Conservation (phyloP, 139 green algal genomes). For the Coelastrella sp. region DNA sequence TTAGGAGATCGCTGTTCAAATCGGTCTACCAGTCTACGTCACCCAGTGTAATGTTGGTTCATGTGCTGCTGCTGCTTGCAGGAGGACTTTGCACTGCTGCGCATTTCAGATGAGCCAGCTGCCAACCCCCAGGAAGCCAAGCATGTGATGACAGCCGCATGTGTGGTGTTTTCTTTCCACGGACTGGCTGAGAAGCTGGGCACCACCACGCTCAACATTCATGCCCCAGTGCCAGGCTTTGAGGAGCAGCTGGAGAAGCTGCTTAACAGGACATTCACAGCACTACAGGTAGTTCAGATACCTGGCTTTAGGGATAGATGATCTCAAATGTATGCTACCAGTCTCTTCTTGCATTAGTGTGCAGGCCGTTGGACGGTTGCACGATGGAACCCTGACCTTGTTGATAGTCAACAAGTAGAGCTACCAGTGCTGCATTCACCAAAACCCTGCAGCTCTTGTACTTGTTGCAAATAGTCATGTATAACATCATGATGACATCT, state of each 20-base stretch:
- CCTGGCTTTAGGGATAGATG: too few relatives aligned
- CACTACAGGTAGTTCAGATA: slow-evolving; percentile 6
- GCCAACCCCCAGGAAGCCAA: slow-evolving; percentile 34
- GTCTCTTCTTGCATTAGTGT: too few relatives aligned
- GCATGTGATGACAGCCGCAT: slow-evolving; percentile 50
- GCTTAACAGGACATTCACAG: slow-evolving; percentile 46
- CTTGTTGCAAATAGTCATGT: too few relatives aligned
- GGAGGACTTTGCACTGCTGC: slow-evolving; percentile 51
- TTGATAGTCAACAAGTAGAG: neutral
- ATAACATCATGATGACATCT: too few relatives aligned
- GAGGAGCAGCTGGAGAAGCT: slow-evolving; percentile 50
- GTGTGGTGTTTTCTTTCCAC: slow-evolving; percentile 55
- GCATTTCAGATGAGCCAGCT: slow-evolving; percentile 36
- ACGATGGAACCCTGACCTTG: too few relatives aligned
- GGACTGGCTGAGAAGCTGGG: slow-evolving; percentile 52
- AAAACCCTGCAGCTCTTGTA: too few relatives aligned
- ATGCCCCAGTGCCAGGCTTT: slow-evolving; percentile 57
- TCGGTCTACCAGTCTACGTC: too few relatives aligned
- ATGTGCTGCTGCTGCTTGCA: neutral
- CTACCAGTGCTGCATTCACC: neutral
- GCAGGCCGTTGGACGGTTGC: too few relatives aligned
- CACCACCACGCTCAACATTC: slow-evolving; percentile 41
- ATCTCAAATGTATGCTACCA: too few relatives aligned
- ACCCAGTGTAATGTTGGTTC: too few relatives aligned
- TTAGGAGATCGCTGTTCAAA: too few relatives aligned